These are phyloP conservation scores for Irineochytrium annulatum DNA, from an alignment of 192 early-diverging fungal genomes.

Conservation along the genomic window DNA sequence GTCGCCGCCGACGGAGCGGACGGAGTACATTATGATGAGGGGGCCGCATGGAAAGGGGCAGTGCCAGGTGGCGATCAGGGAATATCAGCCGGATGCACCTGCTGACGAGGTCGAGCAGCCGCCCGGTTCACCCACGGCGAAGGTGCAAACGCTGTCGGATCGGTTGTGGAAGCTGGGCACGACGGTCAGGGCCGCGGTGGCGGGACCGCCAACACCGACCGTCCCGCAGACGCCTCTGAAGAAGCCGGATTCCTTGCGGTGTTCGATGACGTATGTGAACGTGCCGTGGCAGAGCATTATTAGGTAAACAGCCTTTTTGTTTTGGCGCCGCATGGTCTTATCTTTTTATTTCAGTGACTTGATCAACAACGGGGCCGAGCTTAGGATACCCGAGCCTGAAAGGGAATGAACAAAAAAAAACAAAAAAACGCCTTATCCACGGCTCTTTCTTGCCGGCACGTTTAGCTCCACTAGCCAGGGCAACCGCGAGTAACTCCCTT, in stretches of 20 bases:
- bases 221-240: slow-evolving; percentile 33
- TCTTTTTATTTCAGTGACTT: slow-evolving; percentile 8
- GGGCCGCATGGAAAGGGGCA: slow-evolving; percentile 86
- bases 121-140: not conserved
- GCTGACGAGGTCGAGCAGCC: too few relatives aligned
- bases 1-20: slow-evolving; percentile 60
- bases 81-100: not conserved
- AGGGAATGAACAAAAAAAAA: not conserved
- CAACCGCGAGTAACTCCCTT: too few relatives aligned
- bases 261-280: slow-evolving; percentile 90
- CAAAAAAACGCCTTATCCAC: not conserved
- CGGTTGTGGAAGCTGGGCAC: slow-evolving; percentile 18
- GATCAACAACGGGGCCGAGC: not conserved
- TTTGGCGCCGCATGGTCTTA: not conserved
- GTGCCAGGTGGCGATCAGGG: slow-evolving; percentile 70
- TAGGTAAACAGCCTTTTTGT: slow-evolving; percentile 25
- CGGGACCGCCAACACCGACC: slow-evolving; percentile 27
- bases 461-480: too few relatives aligned
- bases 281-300: slow-evolving; percentile 88
- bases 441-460: too few relatives aligned
- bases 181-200: slow-evolving; percentile 33
- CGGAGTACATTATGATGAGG: slow-evolving; percentile 93
- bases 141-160: slow-evolving; percentile 12
- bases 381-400: not conserved
- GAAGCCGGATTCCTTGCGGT: slow-evolving; percentile 67